Conservation (phyloP, 495 filamentous ascomycete genomes). For the Talaromyces nanjingensis region DNA sequence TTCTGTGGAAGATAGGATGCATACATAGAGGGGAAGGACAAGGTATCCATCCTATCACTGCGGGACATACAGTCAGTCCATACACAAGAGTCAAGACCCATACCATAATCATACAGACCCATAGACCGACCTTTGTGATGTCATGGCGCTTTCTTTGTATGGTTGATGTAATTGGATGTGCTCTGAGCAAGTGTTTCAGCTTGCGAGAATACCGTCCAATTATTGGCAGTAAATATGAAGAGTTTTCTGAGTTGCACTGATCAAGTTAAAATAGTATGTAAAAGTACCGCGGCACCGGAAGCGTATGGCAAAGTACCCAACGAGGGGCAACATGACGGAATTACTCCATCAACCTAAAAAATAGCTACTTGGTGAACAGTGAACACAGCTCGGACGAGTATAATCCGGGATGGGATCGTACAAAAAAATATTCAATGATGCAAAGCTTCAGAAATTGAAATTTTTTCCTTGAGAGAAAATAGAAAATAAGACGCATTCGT, state of each 20-base stretch:
- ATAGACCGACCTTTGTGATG: neutral
- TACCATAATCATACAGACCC: neutral
- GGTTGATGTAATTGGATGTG: neutral
- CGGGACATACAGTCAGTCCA: neutral
- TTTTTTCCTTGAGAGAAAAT: neutral
- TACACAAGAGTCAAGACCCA: neutral
- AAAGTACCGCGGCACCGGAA: neutral
- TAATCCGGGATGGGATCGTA: neutral
- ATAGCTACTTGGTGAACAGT: neutral
- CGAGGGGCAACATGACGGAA: conserved; percentile 5
- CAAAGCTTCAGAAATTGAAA: neutral
- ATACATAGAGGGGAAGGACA: neutral
- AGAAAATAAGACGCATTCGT: neutral
- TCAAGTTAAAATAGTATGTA: neutral
- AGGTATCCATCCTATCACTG: neutral
- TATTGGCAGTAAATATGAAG: neutral
- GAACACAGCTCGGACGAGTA: no score
- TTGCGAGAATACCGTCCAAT: neutral
- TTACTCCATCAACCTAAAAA: conserved; percentile 2
- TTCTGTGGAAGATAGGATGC: neutral
- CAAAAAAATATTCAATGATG: neutral
- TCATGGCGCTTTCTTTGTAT: neutral
- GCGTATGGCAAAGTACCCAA: neutral
- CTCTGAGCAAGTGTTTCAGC: neutral
- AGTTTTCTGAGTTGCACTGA: neutral